Conservation (phyloP, 176 grass and related monocot species). For the Eremochloa ophiuroides region DNA sequence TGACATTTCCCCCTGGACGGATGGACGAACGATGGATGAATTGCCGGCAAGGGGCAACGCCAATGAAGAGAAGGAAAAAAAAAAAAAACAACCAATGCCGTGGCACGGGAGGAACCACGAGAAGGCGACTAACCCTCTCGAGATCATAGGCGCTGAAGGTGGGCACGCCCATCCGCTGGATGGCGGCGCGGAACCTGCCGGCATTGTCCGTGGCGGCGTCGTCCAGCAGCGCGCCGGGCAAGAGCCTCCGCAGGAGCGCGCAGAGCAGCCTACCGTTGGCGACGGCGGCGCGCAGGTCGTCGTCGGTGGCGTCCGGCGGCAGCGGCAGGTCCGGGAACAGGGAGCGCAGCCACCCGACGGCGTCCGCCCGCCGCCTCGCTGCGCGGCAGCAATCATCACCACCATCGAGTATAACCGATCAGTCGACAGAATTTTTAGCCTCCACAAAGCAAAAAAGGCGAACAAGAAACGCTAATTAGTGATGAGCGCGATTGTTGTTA, state of each 20-base stretch:
- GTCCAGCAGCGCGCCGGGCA: conserved; percentile 42
- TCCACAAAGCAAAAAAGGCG: not conserved
- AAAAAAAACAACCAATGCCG: not conserved
- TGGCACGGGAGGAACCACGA: not conserved
- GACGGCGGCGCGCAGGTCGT: conserved; percentile 39
- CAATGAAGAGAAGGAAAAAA: not conserved
- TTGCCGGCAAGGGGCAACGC: not conserved
- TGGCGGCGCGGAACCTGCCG: conserved; percentile 44
- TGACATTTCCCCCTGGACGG: conserved; percentile 40
- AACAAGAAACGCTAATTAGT: not conserved
- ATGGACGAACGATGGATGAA: not conserved
- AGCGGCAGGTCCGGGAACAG: conserved; percentile 37
- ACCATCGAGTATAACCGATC: not conserved
- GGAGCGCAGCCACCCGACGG: conserved; percentile 37
- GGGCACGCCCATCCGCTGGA: conserved; percentile 42
- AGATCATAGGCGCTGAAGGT: conserved; percentile 54
- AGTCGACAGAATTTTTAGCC: not conserved
- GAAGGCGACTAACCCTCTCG: conserved; percentile 35
- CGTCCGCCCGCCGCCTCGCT: conserved; percentile 49
- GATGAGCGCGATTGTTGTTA: not conserved
- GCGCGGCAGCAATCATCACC: not conserved
- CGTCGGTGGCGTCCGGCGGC: conserved; percentile 38
- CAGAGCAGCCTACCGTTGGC: conserved; percentile 45
- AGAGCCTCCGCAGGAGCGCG: conserved; percentile 42
- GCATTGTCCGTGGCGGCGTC: conserved; percentile 41